Base-by-base conservation (phyloP, 1,284 basidiomycete genomes). In the Rhodotorula sp. region DNA sequence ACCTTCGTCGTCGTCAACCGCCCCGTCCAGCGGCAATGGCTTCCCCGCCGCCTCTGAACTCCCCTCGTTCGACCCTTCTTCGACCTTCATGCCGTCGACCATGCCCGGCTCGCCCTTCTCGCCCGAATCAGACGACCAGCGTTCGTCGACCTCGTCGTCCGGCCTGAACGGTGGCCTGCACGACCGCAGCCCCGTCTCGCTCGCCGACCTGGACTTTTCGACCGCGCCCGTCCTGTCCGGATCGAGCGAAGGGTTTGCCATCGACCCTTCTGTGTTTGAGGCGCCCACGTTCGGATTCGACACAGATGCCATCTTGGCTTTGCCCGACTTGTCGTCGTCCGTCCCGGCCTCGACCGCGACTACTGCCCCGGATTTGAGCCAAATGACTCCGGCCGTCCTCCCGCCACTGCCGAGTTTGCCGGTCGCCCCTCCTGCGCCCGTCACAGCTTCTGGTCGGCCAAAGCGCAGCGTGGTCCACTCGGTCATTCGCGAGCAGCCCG, bases 21-120 rank as follows among this genome's bases (percentile, higher is more conserved):
- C 48, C 34, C 51, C 48, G 43, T 29, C 29, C 8, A 47, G 20
- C 51, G 46, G 29, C 23, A 12, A 49, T 26, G 23, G 61, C 12
- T 43, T 48, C 15, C 43, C 47, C 29, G 52, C 51, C 12, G 26
- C 54, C 23, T 14, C 67, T 7, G 10, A 63, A 0, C 51, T 26
- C 26, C 1, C 46, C 8, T 68, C 70, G 20, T 46, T 74, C 47
- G 69, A 68, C 58, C 74, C 74, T 3, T 64, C 74, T 3, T 64
- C 72, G 21, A 69, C 74, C 1, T 76, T 70, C 66, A 56, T 74
- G 65, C 74, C 74, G 20, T 29, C 54, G 1, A 66, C 61, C n/a
- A 26, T 74, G 51, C 74, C 74, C n/a, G 74, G 74, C 23, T 74
- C 72, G 7, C 74, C 74, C 61, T 71, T 71, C 58, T 74, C 72